These are phyloP conservation scores for Kalmusia sp. DNA, from an alignment of 2,329 filamentous ascomycete genomes.

Conservation along the genomic window DNA sequence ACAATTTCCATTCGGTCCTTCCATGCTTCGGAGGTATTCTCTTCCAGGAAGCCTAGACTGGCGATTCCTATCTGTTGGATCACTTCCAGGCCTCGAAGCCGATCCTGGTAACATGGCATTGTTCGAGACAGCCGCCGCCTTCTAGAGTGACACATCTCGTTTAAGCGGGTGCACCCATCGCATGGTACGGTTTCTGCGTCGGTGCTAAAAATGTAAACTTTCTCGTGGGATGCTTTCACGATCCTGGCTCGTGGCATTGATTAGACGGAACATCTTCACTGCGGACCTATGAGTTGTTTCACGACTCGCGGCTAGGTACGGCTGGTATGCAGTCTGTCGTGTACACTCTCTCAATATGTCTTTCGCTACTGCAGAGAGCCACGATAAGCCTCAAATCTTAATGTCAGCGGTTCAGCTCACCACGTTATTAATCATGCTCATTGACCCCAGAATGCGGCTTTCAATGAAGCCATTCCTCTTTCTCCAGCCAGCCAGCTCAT, in stretches of 20 bases:
- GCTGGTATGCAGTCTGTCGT: not conserved
- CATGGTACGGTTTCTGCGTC: conserved; percentile 4
- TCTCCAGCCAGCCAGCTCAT: conserved; percentile 9
- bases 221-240: not conserved
- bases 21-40: not conserved
- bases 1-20: not conserved
- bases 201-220: conserved; percentile 9
- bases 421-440: not conserved
- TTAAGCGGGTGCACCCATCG: not conserved
- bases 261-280: not conserved
- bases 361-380: not conserved
- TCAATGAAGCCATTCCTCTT: conserved; percentile 1
- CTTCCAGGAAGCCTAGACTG: no score
- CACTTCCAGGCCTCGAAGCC: not conserved
- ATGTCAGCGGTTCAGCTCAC: not conserved
- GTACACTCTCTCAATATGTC: not conserved
- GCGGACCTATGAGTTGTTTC: not conserved
- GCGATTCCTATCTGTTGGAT: no score
- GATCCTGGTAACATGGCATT: conserved; percentile 9
- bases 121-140: not conserved
- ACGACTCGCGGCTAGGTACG: not conserved
- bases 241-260: not conserved
- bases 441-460: not conserved
- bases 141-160: not conserved
- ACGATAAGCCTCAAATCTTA: not conserved